Evolutionary conservation across 805 yeast genomes (phyloP), one percentile per base, ranked within the genome.

Genomic region (Ascoidea tarda): DNA sequence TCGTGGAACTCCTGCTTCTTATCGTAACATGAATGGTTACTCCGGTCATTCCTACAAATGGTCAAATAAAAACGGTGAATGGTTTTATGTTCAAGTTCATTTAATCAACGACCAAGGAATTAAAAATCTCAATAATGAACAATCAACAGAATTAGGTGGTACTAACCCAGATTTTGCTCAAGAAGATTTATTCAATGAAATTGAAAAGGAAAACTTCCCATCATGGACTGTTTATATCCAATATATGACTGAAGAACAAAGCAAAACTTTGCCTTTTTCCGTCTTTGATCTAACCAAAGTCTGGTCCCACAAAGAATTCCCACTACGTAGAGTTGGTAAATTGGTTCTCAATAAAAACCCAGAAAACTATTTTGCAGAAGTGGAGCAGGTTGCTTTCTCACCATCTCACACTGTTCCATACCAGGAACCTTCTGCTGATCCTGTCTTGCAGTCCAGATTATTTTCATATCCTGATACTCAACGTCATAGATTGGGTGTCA

Each of bases 201-300:
- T 88, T 66, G 88, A 83, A 61, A 75, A 76, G 55, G 93, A 91
- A 53, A 84, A 87, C 55, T 65, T 60, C 62, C 96, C 96, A 58
- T 75, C 87, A 1, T 88, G 96, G 96, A 86, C 90, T 45, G 79
- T 78, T 57, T 87, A 84, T 69, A 69, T 88, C 52, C 96, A 88
- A 73, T 77, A 87, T 48, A 88, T 88, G 96, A 84, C 95, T 44
- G 78, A 78, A 56, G 86, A 80, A 60, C 81, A 88, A 69, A 88
- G 95, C 55, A 76, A 82, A 67, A 69, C 79, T 55, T 77, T 78
- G 50, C 83, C 84, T 64, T 87, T 84, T 70, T 84, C 91, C 5
- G 90, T 89, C 48, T 87, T 86, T 65, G 96, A 88, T 69, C 75
- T 88, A 67, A 88, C 96, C 58, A 89, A 89, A 73, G 84, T 86